Evolutionary conservation across 768 basidiomycete species (phyloP).

Genomic region (Stropharia rugosoannulata): DNA sequence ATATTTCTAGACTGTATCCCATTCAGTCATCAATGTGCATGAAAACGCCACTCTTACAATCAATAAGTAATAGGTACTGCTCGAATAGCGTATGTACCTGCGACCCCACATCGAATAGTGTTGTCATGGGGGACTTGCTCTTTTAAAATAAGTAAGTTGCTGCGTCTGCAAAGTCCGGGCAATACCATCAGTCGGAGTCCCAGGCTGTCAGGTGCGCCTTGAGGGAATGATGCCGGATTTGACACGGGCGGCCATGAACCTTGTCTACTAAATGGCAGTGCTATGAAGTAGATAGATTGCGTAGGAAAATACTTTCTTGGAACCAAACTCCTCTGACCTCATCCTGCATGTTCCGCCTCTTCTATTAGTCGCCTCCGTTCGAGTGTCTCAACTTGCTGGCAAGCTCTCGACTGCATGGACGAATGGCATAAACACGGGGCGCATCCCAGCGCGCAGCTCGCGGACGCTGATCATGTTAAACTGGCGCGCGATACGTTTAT

Average conservation of each 20-base stretch:
- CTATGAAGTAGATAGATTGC: too few relatives aligned
- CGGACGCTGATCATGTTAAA: not conserved
- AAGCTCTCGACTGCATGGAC: not conserved
- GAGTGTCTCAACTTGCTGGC: constrained; percentile 1
- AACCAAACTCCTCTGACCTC: not conserved
- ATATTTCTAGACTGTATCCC: too few relatives aligned
- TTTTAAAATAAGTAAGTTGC: too few relatives aligned
- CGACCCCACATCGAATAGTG: too few relatives aligned
- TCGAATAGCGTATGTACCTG: too few relatives aligned
- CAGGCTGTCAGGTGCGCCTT: not conserved
- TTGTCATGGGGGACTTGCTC: too few relatives aligned
- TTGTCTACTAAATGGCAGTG: too few relatives aligned
- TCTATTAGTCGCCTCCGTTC: not conserved
- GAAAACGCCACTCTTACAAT: too few relatives aligned
- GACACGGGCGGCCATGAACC: not conserved
- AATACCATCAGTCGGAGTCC: not conserved
- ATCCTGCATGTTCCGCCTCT: not conserved
- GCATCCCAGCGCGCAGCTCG: not conserved
- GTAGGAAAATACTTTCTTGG: not conserved
- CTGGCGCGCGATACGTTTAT: not conserved
- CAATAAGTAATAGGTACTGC: too few relatives aligned
- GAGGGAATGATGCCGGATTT: not conserved
- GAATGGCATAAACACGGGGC: not conserved
- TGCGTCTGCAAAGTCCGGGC: too few relatives aligned
- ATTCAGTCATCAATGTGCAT: too few relatives aligned